Evolutionary conservation across 176 grass and related monocot genomes (phyloP).

Genomic region (Oryza meyeriana): DNA sequence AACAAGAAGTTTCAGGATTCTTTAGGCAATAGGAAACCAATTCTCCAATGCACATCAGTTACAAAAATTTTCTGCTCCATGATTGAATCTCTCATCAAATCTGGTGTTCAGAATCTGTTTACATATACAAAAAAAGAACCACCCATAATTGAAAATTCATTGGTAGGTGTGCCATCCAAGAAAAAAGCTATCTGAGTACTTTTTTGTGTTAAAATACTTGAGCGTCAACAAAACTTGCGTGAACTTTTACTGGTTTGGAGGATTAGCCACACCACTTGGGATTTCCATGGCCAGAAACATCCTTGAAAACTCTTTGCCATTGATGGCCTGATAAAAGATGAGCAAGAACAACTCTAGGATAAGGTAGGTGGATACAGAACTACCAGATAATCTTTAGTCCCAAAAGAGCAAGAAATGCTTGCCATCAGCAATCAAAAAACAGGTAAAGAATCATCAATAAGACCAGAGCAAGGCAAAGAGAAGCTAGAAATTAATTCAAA

Average conservation of each 20-base stretch:
- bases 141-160: neutral
- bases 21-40: neutral
- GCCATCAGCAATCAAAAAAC: neutral
- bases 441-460: constrained; percentile 21
- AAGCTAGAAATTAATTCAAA: neutral
- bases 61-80: neutral
- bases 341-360: constrained; percentile 13
- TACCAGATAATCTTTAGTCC: neutral
- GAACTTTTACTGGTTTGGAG: neutral
- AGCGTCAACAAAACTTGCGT: neutral
- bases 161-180: neutral
- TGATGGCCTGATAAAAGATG: constrained; percentile 14
- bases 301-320: constrained; percentile 21
- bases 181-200: neutral
- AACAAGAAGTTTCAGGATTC: neutral
- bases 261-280: neutral
- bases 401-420: constrained; percentile 24
- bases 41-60: neutral
- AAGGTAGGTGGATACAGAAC: constrained; percentile 24
- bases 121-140: neutral
- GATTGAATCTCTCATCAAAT: constrained; percentile 7
- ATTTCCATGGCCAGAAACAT: constrained; percentile 3
- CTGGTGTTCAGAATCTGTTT: neutral
- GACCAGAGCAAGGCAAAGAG: neutral
- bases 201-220: neutral